These are phyloP conservation scores for Wallemia hederae DNA, from an alignment of 1,284 basidiomycete species.

Conservation along the genomic window DNA sequence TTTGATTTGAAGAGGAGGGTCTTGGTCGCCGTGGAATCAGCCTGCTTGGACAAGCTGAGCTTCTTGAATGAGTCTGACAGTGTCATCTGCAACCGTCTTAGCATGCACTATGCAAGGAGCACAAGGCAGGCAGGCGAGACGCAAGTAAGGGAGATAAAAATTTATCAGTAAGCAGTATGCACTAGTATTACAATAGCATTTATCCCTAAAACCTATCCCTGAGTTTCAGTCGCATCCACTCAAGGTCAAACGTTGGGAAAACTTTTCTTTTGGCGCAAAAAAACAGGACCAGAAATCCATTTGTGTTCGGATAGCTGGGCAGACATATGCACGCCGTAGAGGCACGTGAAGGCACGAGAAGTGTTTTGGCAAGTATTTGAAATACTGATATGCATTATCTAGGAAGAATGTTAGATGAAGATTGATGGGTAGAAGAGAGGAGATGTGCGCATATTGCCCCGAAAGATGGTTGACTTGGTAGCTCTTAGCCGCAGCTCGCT, in stretches of 20 bases:
- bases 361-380: not conserved
- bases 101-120: not conserved
- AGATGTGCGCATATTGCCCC: not conserved
- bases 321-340: not conserved
- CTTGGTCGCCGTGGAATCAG: not conserved
- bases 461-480: not conserved
- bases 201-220: not conserved
- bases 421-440: not conserved
- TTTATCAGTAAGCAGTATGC: not conserved
- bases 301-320: not conserved
- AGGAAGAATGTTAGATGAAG: not conserved
- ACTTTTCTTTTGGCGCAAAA: not conserved
- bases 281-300: not conserved
- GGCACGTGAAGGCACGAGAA: not conserved
- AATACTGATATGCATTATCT: not conserved
- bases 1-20: not conserved
- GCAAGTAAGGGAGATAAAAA: constrained; percentile 4
- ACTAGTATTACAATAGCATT: not conserved
- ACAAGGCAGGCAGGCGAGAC: constrained; percentile 23
- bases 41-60: not conserved
- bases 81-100: not conserved
- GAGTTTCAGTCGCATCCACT: not conserved
- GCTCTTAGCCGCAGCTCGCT: not conserved
- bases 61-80: not conserved
- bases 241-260: not conserved